Conservation (phyloP, 768 basidiomycete genomes). For the Cubamyces sp. region DNA sequence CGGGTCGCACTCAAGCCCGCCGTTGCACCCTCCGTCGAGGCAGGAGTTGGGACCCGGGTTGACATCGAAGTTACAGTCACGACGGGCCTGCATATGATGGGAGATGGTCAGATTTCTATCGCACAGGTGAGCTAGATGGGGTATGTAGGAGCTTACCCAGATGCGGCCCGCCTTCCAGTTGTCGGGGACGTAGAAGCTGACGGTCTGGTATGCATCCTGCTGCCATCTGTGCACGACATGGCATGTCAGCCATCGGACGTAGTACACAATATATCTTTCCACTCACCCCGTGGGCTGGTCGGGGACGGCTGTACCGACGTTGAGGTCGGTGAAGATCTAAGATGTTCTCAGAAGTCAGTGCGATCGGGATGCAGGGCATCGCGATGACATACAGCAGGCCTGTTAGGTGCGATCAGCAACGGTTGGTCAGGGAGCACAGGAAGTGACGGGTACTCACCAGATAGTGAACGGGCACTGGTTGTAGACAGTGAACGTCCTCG, state of each 20-base stretch:
- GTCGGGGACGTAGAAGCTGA: constrained; percentile 41
- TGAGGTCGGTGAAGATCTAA: constrained; percentile 40
- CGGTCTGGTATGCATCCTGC: constrained; percentile 30
- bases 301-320: constrained; percentile 36
- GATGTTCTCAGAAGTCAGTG: neutral
- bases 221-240: constrained; percentile 32
- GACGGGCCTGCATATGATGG: constrained; percentile 36
- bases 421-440: neutral
- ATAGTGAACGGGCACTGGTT: constrained; percentile 48
- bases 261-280: too few species aligned
- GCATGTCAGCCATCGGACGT: neutral
- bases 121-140: neutral
- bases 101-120: neutral
- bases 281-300: constrained; percentile 37
- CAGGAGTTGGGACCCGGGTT: constrained; percentile 34
- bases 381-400: constrained; percentile 36
- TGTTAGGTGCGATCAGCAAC: constrained; percentile 9
- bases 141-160: constrained; percentile 33
- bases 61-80: constrained; percentile 41
- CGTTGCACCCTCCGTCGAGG: constrained; percentile 46
- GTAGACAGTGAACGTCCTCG: constrained; percentile 43
- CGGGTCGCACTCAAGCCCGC: constrained; percentile 43
- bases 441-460: constrained; percentile 35
- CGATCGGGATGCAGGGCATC: neutral
- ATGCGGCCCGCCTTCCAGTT: constrained; percentile 46